These are phyloP conservation scores for Globisporangium mamillatum DNA, from an alignment of 352 stramenopile genomes.

Conservation along the genomic window DNA sequence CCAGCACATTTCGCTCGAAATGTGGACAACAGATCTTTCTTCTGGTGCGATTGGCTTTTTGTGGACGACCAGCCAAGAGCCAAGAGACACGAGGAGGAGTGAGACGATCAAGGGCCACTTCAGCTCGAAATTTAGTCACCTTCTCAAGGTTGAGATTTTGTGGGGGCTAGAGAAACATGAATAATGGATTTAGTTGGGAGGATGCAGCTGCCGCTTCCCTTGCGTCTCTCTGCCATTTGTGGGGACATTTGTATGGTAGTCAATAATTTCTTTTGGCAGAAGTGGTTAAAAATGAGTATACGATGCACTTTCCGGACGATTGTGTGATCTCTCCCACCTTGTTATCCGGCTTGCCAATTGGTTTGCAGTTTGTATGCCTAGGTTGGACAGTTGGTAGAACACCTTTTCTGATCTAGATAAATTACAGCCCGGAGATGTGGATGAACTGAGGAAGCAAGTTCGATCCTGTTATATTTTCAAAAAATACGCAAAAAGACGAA, in stretches of 20 bases:
- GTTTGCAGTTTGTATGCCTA: not conserved
- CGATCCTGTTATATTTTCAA: not conserved
- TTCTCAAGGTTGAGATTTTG: not conserved
- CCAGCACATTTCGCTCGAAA: not conserved
- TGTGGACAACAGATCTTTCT: not conserved
- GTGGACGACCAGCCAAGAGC: not conserved
- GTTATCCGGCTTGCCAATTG: not conserved
- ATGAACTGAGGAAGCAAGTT: not conserved
- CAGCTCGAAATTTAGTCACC: not conserved
- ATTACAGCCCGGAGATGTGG: not conserved
- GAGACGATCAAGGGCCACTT: not conserved
- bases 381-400: not conserved
- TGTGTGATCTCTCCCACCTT: not conserved
- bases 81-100: not conserved
- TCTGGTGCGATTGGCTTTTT: not conserved
- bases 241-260: not conserved
- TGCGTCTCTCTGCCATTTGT: not conserved
- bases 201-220: not conserved
- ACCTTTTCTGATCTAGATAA: not conserved
- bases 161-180: not conserved
- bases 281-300: not conserved
- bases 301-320: not conserved
- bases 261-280: not conserved
- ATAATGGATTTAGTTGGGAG: not conserved
- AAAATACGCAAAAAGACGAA: not conserved